Evolutionary conservation across 164 flowering plant species (phyloP).

Genomic region (Dillenia turbinata): DNA sequence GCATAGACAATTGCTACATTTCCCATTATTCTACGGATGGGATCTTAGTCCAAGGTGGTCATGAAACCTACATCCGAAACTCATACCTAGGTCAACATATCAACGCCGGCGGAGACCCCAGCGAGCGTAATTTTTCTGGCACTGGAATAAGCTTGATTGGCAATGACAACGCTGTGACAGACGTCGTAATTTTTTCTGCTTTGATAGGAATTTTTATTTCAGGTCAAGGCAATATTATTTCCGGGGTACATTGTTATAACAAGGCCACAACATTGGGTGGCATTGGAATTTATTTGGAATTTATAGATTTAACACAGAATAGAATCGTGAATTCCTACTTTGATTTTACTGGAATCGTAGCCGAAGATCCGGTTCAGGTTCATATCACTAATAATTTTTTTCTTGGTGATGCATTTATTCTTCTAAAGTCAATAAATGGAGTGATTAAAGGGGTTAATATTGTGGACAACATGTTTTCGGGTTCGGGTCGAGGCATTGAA

Average conservation of each 20-base stretch:
- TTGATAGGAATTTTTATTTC: conserved; percentile 49
- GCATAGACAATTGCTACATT: conserved; percentile 83
- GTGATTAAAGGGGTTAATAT: conserved; percentile 53
- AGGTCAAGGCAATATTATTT: conserved; percentile 70
- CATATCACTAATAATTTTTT: conserved; percentile 57
- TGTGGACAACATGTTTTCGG: conserved; percentile 81
- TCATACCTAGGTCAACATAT: conserved; percentile 87
- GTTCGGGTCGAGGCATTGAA: conserved; percentile 41
- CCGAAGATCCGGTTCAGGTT: conserved; percentile 92
- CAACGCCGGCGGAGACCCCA: conserved; percentile 68
- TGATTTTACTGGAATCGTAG: conserved; percentile 86
- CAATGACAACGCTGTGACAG: conserved; percentile 79
- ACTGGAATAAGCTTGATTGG: conserved; percentile 56
- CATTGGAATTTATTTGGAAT: conserved; percentile 61
- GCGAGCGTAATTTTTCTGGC: conserved; percentile 66
- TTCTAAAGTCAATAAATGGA: conserved; percentile 66
- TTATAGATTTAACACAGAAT: conserved; percentile 72
- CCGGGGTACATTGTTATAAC: conserved; percentile 92
- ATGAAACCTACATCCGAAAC: conserved; percentile 71
- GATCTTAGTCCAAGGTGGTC: conserved; percentile 57
- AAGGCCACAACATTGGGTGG: conserved; percentile 95
- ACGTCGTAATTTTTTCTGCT: conserved; percentile 79
- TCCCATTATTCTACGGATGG: conserved; percentile 63
- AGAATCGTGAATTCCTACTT: conserved; percentile 72
- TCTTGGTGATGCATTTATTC: conserved; percentile 71